phyloP scores from a whole-genome alignment of 2,329 filamentous ascomycete species.

The Trichoderma brevicompactum region DNA sequence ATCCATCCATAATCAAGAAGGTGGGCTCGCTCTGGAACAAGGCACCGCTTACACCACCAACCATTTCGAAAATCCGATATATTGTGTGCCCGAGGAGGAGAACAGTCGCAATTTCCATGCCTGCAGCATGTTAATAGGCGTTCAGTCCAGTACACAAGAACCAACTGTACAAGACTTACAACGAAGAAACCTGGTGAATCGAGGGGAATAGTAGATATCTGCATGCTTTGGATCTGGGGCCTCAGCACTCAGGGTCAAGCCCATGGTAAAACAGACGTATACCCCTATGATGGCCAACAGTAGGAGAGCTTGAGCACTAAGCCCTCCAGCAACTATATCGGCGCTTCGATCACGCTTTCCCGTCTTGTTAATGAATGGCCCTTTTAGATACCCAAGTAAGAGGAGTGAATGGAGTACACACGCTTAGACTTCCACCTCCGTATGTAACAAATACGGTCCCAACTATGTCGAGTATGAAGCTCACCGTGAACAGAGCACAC shows the following conservation, averaged over 20 bases:
- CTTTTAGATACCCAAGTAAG: too few species aligned
- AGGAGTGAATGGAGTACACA: slow-evolving; percentile 36
- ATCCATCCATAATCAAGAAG: slow-evolving; percentile 48
- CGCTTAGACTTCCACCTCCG: slow-evolving; percentile 41
- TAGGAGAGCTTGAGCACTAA: slow-evolving; percentile 50
- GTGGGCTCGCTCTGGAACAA: slow-evolving; percentile 47
- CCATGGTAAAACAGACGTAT: slow-evolving; percentile 48
- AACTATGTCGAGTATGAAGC: slow-evolving; percentile 45
- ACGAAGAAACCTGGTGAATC: slow-evolving; percentile 51
- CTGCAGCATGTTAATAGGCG: slow-evolving; percentile 36
- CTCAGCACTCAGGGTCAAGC: slow-evolving; percentile 45
- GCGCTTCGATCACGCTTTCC: slow-evolving; percentile 42
- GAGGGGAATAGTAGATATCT: slow-evolving; percentile 47
- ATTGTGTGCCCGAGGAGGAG: slow-evolving; percentile 49
- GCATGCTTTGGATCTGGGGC: slow-evolving; percentile 47
- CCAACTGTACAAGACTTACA: slow-evolving; percentile 42
- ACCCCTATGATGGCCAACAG: slow-evolving; percentile 46
- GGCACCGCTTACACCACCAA: slow-evolving; percentile 41
- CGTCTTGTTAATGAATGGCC: slow-evolving; percentile 29
- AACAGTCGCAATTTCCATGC: slow-evolving; percentile 43
- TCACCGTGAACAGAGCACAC: slow-evolving; percentile 42
- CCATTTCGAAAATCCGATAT: slow-evolving; percentile 48
- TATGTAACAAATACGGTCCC: slow-evolving; percentile 48
- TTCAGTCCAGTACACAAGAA: too few species aligned
- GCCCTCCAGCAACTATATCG: slow-evolving; percentile 49